Evolutionary conservation across 495 filamentous ascomycete species (phyloP).

Genomic region (Cladorrhinum samala): DNA sequence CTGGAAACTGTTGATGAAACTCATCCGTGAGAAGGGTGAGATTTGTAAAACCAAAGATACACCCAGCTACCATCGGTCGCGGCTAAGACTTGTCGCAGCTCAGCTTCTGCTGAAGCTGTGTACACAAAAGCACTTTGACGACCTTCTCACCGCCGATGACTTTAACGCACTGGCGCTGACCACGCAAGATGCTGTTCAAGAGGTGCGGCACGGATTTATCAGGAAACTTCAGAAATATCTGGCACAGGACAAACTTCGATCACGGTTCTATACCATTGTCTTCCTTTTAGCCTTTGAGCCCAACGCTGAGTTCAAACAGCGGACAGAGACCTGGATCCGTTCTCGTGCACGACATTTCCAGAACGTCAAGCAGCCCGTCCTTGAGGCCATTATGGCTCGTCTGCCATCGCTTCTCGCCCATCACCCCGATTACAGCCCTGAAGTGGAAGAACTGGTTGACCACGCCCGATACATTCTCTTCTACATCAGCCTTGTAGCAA

Average conservation of each 20-base stretch:
- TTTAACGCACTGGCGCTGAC: conserved; percentile 79
- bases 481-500: conserved; percentile 78
- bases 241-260: conserved; percentile 56
- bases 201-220: conserved; percentile 73
- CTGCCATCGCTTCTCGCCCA: conserved; percentile 85
- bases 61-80: conserved; percentile 64
- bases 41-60: conserved; percentile 67
- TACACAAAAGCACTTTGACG: conserved; percentile 64
- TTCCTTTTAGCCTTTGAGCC: conserved; percentile 93
- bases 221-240: conserved; percentile 83
- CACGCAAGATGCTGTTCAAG: conserved; percentile 66
- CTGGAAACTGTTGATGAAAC: conserved; percentile 67
- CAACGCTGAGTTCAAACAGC: conserved; percentile 55
- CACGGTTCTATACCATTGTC: conserved; percentile 78
- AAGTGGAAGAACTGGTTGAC: conserved; percentile 65
- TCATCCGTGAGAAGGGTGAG: conserved; percentile 72
- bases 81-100: conserved; percentile 75
- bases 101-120: conserved; percentile 81
- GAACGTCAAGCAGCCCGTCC: conserved; percentile 51
- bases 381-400: conserved; percentile 82
- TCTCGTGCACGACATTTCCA: conserved; percentile 58
- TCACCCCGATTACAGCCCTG: conserved; percentile 80
- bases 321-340: conserved; percentile 80
- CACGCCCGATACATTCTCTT: conserved; percentile 82
- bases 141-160: conserved; percentile 58